Evolutionary conservation across 2,329 filamentous ascomycete genomes (phyloP).

Genomic region (Pseudohalonectria lignicola): DNA sequence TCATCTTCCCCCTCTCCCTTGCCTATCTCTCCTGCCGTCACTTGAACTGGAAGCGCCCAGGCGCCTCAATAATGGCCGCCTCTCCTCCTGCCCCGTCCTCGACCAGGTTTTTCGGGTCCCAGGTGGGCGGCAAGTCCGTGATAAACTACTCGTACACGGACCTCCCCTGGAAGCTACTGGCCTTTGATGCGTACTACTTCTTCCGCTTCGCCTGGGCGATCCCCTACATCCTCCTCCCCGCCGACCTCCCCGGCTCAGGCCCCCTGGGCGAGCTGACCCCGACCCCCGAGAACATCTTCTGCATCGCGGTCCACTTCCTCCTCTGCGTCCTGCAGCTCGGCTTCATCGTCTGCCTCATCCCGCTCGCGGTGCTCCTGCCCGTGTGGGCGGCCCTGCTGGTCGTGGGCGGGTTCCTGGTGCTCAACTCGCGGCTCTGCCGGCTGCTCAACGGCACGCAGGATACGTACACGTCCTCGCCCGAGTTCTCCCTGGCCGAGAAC

Average conservation of each 20-base stretch:
- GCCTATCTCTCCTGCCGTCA: no score
- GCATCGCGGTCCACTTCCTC: slow-evolving; percentile 45
- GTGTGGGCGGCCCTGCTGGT: slow-evolving; percentile 32
- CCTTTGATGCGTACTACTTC: slow-evolving; percentile 43
- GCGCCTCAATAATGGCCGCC: no score
- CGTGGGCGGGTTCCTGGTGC: slow-evolving; percentile 29
- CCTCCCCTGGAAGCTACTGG: slow-evolving; percentile 36
- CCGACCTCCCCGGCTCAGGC: slow-evolving; percentile 35
- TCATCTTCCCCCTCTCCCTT: no score
- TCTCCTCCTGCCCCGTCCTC: no score
- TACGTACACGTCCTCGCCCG: slow-evolving; percentile 38
- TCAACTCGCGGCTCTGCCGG: slow-evolving; percentile 41
- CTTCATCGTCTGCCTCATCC: slow-evolving; percentile 45
- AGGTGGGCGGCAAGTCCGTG: slow-evolving; percentile 44
- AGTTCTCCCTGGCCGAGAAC: slow-evolving; percentile 35
- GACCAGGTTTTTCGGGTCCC: slow-evolving; percentile 47
- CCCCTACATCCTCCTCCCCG: slow-evolving; percentile 50
- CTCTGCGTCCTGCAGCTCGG: slow-evolving; percentile 46
- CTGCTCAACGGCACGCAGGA: slow-evolving; percentile 40
- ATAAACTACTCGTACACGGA: slow-evolving; percentile 53
- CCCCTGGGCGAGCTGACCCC: slow-evolving; percentile 54
- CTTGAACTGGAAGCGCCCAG: no score
- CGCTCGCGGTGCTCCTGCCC: slow-evolving; percentile 34
- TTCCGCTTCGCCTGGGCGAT: slow-evolving; percentile 43
- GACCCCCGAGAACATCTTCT: slow-evolving; percentile 43